These are phyloP conservation scores for Kodamaea ohmeri DNA, from an alignment of 1,139 yeast genomes.

Conservation along the genomic window DNA sequence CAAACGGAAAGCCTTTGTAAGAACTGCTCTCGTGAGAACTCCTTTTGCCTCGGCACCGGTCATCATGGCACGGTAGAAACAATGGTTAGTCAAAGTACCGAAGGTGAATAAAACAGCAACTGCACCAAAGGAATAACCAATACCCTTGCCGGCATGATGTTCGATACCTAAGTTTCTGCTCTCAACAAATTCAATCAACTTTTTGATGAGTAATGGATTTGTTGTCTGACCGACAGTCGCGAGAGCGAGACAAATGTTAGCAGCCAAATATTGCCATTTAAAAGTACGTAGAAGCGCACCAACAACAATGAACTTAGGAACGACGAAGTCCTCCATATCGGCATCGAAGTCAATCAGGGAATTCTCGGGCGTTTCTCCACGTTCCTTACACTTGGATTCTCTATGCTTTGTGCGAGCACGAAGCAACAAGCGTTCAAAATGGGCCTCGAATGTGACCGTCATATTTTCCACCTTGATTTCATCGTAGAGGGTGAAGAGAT, in stretches of 20 bases:
- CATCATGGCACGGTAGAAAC: constrained; percentile 56
- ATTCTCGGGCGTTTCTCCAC: constrained; percentile 24
- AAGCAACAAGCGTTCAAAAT: constrained; percentile 23
- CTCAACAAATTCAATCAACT: constrained; percentile 43
- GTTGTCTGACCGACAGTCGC: constrained; percentile 21
- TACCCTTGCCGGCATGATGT: constrained; percentile 27
- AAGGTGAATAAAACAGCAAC: constrained; percentile 21
- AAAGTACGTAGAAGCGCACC: constrained; percentile 29
- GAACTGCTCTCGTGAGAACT: constrained; percentile 32
- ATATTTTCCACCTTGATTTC: constrained; percentile 36
- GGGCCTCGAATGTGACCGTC: constrained; percentile 28
- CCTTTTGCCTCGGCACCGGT: constrained; percentile 38
- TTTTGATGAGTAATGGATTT: constrained; percentile 36
- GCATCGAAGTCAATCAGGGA: constrained; percentile 20
- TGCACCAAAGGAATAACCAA: constrained; percentile 30
- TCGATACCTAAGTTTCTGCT: constrained; percentile 24
- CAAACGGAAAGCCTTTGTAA: constrained; percentile 32
- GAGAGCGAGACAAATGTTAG: constrained; percentile 21
- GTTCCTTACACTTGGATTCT: constrained; percentile 22
- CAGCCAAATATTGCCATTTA: constrained; percentile 23
- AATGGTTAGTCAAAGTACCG: constrained; percentile 59
- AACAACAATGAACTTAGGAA: constrained; percentile 17
- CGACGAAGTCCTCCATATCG: constrained; percentile 24
- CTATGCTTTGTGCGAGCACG: constrained; percentile 22
- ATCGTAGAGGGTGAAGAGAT: constrained; percentile 40